Base-by-base conservation (phyloP, 805 yeast species). In the Suhomyces sp. region DNA sequence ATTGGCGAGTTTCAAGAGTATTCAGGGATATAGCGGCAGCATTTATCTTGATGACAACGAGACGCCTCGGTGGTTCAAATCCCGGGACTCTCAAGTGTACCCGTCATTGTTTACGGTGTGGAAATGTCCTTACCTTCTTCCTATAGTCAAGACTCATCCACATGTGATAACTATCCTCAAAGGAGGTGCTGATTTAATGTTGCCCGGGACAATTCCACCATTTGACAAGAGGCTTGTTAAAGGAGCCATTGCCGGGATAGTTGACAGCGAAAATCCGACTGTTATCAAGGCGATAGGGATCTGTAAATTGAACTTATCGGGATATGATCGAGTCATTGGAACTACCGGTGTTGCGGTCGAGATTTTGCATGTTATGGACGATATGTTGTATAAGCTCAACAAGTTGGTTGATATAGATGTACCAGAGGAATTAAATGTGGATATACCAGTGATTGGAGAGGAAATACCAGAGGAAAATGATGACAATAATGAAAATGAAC, bases 171-270 rank as follows among this genome's bases (percentile, higher is more conserved):
- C 74, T 31, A 76, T 77, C 9, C 60, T 88, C n/a, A 62, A 70
- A 20, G 77, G 76, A 39, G 96, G 97, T 9, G 96, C 98, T 0
- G 75, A 84, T 48, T 59, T 85, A 43, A 83, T 84, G 88, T 65
- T 83, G 21, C 84, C 88, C 3, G 95, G 95, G 0, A 72, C 79
- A 4, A 51, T 72, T 4, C 76, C 78, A 0, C 81, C 81, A 2
- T 80, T 83, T 47, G 85, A 81, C 31, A 28, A 44, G 0, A 46
- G 70, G 4, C 65, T 74, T 4, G 48, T 43, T 3, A 60, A 59
- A 29, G 95, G 88, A 0, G 50, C 70, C 0, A 52, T 86, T 3
- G 95, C 88, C 13, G 95, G 84, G 1, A 70, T 91, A 17, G 87
- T 81, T 0, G 76, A 77, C 42, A 64, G 70, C 19, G 69, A 72